These are phyloP conservation scores for Candida vaughaniae DNA, from an alignment of 805 yeast species.

Conservation along the genomic window DNA sequence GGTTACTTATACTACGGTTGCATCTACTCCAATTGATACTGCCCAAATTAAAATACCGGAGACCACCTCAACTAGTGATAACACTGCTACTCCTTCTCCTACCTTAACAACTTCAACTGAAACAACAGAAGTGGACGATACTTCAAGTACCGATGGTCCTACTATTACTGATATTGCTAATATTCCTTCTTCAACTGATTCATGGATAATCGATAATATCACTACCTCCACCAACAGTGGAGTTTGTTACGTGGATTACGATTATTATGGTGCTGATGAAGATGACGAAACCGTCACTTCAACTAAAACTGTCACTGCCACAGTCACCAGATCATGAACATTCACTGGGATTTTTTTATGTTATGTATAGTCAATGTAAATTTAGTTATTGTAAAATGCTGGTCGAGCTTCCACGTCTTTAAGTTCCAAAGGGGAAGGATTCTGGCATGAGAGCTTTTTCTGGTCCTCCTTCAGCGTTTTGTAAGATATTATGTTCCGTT, in stretches of 20 bases:
- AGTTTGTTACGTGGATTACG: conserved; percentile 36
- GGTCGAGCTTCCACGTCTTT: too few species aligned
- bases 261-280: conserved; percentile 32
- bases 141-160: conserved; percentile 18
- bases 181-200: conserved; percentile 24
- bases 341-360: conserved; percentile 9
- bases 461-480: too few species aligned
- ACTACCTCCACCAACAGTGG: conserved; percentile 30
- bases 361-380: conserved; percentile 3
- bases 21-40: conserved; percentile 27
- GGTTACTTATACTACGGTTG: conserved; percentile 35
- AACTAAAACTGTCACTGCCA: conserved; percentile 33
- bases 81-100: conserved; percentile 3
- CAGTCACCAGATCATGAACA: conserved; percentile 25
- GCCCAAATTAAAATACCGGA: conserved; percentile 13
- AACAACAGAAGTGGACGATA: conserved; percentile 4
- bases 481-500: too few species aligned
- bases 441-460: too few species aligned
- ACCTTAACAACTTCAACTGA: conserved; percentile 10
- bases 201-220: conserved; percentile 35
- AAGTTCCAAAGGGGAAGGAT: too few species aligned
- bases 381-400: too few species aligned
- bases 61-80: conserved; percentile 5
- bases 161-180: conserved; percentile 27
- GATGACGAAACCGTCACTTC: conserved; percentile 37